phyloP scores from a whole-genome alignment of 176 grass and related monocot genomes.

The Secale cereale region DNA sequence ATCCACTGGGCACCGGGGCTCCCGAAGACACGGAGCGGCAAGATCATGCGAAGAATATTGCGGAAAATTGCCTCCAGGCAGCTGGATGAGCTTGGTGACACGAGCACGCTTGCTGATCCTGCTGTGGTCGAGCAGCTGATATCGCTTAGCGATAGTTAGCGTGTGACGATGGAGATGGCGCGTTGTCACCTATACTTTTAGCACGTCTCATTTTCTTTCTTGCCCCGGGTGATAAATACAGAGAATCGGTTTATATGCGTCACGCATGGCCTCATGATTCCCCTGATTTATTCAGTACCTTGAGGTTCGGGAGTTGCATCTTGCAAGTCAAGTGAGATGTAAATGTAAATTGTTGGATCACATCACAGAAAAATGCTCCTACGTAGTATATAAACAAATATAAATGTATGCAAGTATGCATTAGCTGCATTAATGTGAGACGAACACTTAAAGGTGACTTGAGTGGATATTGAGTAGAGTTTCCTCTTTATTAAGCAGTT shows the following conservation, averaged over 20 bases:
- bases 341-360: constrained; percentile 25
- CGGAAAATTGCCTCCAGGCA: constrained; percentile 92
- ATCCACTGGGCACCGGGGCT: constrained; percentile 98
- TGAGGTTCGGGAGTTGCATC: not conserved
- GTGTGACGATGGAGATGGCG: not conserved
- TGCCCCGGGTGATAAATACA: not conserved
- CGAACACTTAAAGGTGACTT: too few species aligned
- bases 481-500: too few species aligned
- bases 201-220: not conserved
- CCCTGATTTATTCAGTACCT: not conserved
- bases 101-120: constrained; percentile 93
- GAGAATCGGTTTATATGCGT: not conserved
- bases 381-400: too few species aligned
- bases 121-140: constrained; percentile 85
- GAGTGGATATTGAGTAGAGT: too few species aligned
- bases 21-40: constrained; percentile 96
- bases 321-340: not conserved
- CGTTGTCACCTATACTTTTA: not conserved
- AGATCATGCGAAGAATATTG: constrained; percentile 97
- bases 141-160: constrained; percentile 56
- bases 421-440: too few species aligned
- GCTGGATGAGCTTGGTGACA: constrained; percentile 91
- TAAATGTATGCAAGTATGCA: too few species aligned
- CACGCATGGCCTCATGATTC: not conserved
- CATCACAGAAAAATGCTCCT: not conserved